A percentile compares a stretch with the other conserved stretches of the same genome.
These are phyloP conservation scores for Calonectria hongkongensis DNA, from an alignment of 2,329 filamentous ascomycete species.

Conservation along the genomic window DNA sequence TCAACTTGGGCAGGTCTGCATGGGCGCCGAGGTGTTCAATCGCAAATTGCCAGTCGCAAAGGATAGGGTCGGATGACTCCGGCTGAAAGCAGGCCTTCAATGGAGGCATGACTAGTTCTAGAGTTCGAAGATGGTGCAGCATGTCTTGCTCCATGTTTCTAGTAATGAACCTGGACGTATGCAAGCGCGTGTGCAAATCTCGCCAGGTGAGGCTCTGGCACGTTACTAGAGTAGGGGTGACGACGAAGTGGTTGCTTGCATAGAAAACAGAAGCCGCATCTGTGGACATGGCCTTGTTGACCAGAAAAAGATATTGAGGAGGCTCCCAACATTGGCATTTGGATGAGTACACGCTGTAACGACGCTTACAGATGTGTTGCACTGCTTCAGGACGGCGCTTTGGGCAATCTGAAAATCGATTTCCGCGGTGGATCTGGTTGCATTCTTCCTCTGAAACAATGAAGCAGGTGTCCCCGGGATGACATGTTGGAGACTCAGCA, in stretches of 20 bases:
- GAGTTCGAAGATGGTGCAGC: not conserved
- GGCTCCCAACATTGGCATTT: not conserved
- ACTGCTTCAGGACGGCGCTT: rapidly evolving
- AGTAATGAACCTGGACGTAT: conserved; percentile 4
- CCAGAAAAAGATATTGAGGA: not conserved
- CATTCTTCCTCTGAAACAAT: not conserved
- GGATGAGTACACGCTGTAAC: not conserved
- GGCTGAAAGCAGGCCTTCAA: not conserved
- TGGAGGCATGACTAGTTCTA: not conserved
- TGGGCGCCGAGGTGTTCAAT: not conserved
- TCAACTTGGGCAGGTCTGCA: not conserved
- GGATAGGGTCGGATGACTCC: not conserved
- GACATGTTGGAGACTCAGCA: not conserved
- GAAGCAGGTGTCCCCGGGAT: not conserved
- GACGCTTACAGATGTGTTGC: not conserved
- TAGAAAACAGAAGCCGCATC: not conserved
- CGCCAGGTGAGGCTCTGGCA: not conserved
- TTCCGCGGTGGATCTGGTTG: not conserved
- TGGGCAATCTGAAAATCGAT: not conserved
- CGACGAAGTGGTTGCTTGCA: not conserved
- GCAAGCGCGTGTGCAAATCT: not conserved
- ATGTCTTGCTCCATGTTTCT: not conserved
- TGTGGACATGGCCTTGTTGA: not conserved
- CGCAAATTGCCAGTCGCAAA: not conserved
- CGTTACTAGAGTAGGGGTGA: not conserved